Conservation (phyloP, 768 basidiomycete species). For the Serendipita sp. region DNA sequence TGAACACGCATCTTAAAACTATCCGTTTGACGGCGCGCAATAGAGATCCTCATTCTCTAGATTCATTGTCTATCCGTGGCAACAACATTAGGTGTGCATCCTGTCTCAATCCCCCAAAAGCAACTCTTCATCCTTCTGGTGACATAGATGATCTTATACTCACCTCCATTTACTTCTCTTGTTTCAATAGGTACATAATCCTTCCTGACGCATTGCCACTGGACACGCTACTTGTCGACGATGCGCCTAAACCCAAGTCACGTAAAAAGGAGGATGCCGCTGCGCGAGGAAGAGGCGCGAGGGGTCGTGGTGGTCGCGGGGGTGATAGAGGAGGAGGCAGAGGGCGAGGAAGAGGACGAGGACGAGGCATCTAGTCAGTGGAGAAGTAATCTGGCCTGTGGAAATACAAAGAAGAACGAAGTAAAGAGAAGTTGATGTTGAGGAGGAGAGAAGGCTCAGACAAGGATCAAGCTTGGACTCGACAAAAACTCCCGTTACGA, state of each 20-base stretch:
- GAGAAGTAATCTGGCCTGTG: too few species aligned
- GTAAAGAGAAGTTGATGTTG: too few species aligned
- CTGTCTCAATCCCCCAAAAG: too few species aligned
- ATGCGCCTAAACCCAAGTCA: constrained; percentile 89
- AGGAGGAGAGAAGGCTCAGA: too few species aligned
- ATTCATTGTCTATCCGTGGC: constrained; percentile 84
- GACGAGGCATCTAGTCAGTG: constrained; percentile 18
- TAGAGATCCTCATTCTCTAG: constrained; percentile 71
- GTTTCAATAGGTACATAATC: constrained; percentile 46
- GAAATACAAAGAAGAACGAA: too few species aligned
- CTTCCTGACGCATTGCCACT: constrained; percentile 95
- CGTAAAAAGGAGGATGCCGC: constrained; percentile 67
- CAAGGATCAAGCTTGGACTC: too few species aligned
- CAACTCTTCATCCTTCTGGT: too few species aligned
- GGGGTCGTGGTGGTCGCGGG: constrained; percentile 34
- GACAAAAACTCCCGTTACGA: too few species aligned
- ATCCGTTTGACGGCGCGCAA: constrained; percentile 92
- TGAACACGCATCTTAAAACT: constrained; percentile 98
- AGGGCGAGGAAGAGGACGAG: constrained; percentile 36
- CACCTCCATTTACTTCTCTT: background rate
- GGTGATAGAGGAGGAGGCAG: constrained; percentile 34
- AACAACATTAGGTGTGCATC: constrained; percentile 62
- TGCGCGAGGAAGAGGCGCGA: constrained; percentile 35
- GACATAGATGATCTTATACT: background rate
- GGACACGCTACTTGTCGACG: constrained; percentile 93